Base-by-base conservation (phyloP, 202 grass and related monocot species). In the Elaeis oleifera region DNA sequence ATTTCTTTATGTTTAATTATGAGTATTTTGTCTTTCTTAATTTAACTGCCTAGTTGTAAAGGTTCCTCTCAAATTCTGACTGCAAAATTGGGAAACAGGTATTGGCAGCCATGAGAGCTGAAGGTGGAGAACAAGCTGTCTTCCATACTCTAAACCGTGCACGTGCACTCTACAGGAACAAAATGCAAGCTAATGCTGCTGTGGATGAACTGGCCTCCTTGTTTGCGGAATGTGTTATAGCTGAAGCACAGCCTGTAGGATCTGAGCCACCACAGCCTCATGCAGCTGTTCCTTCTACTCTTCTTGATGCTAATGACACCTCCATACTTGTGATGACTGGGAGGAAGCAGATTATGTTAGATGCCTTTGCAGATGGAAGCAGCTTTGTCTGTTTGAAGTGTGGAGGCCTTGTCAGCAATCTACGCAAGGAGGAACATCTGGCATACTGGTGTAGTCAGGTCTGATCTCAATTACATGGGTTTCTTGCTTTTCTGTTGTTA, bases 331-430 rank as follows among this genome's bases (percentile, higher is more conserved):
- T 83, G 23, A 77, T 78, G 72, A 73, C 77, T 60, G 94, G 94
- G 44, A 84, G 80, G 75, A 86, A 86, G 73, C 94, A 99, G 65
- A 72, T 94, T 5, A 99, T 99, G 60, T 50, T 99, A 54, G 88
- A 99, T 29, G 94, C 94, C 0, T 99, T 99, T 70, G 73, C 71
- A 0, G 88, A 99, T 26, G 94, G 94, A 9, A 94, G 94, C 72
- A 99, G 88, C 71, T 99, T 99, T 77, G 89, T 99, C 54, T 99
- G 94, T 70, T 51, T 94, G 59, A 75, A 89, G 60, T 99, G 94
- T 59, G 85, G 85, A 5, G 94, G 94, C 60, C 80, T 99, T 19
- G 72, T 89, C 22, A 89, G 94, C 53, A 81, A 64, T 18, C 83
- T 75, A 15, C 88, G 94, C 20, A 99, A 84, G 71, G 88, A 99